Conservation (phyloP, 306 rosid genomes). For the Lotus japonicus region DNA sequence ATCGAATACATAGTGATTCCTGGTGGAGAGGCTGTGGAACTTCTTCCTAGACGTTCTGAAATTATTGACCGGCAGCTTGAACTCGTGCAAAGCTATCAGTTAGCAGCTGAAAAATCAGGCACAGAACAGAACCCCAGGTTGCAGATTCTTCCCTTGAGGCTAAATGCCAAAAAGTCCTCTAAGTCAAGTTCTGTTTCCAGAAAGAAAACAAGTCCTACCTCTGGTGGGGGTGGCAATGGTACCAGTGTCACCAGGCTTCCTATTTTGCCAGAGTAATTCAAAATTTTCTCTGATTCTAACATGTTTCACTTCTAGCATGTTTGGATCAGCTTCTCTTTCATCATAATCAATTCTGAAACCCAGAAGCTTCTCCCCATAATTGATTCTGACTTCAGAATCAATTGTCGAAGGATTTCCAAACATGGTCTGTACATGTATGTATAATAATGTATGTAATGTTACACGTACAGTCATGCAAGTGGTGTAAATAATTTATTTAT, state of each 20-base stretch:
- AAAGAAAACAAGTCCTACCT: constrained; percentile 33
- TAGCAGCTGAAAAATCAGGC: constrained; percentile 91
- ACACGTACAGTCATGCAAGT: constrained; percentile 46
- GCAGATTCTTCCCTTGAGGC: constrained; percentile 88
- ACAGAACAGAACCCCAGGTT: constrained; percentile 81
- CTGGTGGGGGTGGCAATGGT: constrained; percentile 32
- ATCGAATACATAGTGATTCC: constrained; percentile 97
- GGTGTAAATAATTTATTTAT: constrained; percentile 36
- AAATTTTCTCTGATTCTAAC: constrained; percentile 25
- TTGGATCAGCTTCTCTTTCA: too few species aligned
- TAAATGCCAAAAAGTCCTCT: constrained; percentile 40
- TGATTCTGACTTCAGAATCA: too few species aligned
- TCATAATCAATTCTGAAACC: too few species aligned
- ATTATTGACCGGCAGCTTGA: constrained; percentile 89
- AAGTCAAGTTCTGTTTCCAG: constrained; percentile 37
- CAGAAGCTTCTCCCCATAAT: too few species aligned
- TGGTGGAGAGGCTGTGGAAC: constrained; percentile 98
- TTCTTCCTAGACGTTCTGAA: constrained; percentile 89
- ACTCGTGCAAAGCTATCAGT: constrained; percentile 83
- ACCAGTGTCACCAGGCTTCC: constrained; percentile 56
- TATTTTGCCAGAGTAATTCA: constrained; percentile 54
- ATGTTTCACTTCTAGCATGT: constrained; percentile 18
- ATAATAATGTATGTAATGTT: background rate
- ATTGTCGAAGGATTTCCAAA: too few species aligned
- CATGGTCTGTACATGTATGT: constrained; percentile 20